phyloP scores from a whole-genome alignment of 148 eudicot genomes.

The Chenopodium album region DNA sequence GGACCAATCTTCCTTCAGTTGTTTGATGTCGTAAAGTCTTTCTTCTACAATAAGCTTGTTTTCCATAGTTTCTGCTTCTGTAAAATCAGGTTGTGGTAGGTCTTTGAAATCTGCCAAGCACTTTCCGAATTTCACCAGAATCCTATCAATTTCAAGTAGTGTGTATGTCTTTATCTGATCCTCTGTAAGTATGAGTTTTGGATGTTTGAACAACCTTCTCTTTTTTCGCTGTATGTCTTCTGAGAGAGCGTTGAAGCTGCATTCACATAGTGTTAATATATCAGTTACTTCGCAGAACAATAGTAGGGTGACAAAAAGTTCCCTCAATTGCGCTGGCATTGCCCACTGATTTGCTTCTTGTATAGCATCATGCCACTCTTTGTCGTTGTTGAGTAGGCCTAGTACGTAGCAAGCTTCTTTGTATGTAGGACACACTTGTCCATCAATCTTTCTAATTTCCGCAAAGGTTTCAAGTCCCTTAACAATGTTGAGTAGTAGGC shows the following conservation, averaged over 20 bases:
- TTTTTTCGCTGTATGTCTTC: conserved; percentile 15
- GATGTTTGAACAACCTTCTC: neutral
- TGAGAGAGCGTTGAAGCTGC: neutral
- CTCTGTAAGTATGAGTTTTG: neutral
- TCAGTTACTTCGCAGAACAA: neutral
- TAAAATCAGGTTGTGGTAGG: neutral
- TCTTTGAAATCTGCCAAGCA: neutral
- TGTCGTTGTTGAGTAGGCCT: neutral
- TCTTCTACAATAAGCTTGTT: conserved; percentile 11
- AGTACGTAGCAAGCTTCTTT: conserved; percentile 14
- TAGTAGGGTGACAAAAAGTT: conserved; percentile 13
- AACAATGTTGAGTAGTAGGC: conserved; percentile 10
- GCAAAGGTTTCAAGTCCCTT: neutral
- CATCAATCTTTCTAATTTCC: conserved; percentile 2
- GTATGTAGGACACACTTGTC: neutral
- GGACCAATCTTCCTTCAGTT: neutral
- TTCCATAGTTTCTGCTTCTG: neutral
- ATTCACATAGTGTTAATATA: neutral
- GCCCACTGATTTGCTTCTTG: conserved; percentile 19
- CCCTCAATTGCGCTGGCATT: conserved; percentile 8
- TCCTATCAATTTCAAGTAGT: conserved; percentile 7
- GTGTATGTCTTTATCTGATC: neutral
- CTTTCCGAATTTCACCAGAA: neutral
- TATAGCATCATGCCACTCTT: conserved; percentile 18
- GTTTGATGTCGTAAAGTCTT: neutral